A percentile compares a stretch with the other conserved stretches of the same genome.
These are phyloP conservation scores for Prunus mume DNA, from an alignment of 306 rosid species.

Conservation along the genomic window DNA sequence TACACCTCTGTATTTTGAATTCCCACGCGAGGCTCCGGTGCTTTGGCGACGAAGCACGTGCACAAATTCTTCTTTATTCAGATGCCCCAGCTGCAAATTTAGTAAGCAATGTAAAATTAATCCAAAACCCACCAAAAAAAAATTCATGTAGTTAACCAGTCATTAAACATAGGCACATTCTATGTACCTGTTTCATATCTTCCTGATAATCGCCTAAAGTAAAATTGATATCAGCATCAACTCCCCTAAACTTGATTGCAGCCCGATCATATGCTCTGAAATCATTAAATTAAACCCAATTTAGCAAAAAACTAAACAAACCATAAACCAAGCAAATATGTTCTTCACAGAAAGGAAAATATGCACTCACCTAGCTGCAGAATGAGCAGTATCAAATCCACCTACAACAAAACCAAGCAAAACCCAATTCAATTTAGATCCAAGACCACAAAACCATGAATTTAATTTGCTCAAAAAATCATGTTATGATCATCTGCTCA, in stretches of 20 bases:
- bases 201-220: constrained; percentile 39
- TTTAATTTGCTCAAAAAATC: background rate
- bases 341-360: background rate
- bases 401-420: constrained; percentile 24
- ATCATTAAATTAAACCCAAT: background rate
- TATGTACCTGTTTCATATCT: constrained; percentile 44
- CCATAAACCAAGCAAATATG: background rate
- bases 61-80: constrained; percentile 47
- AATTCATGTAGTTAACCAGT: background rate
- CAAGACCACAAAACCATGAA: background rate
- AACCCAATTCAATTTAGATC: constrained; percentile 9
- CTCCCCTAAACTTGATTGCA: constrained; percentile 56
- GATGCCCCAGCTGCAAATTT: constrained; percentile 29
- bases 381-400: constrained; percentile 60
- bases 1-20: constrained; percentile 35
- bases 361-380: constrained; percentile 46
- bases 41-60: constrained; percentile 44
- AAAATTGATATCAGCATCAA: constrained; percentile 59
- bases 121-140: background rate
- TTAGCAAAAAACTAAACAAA: background rate
- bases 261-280: constrained; percentile 60
- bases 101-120: background rate
- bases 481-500: constrained; percentile 15
- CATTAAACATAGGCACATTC: background rate
- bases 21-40: constrained; percentile 44